Conservation (phyloP, 2,329 filamentous ascomycete species). For the Fusarium virguliforme region DNA sequence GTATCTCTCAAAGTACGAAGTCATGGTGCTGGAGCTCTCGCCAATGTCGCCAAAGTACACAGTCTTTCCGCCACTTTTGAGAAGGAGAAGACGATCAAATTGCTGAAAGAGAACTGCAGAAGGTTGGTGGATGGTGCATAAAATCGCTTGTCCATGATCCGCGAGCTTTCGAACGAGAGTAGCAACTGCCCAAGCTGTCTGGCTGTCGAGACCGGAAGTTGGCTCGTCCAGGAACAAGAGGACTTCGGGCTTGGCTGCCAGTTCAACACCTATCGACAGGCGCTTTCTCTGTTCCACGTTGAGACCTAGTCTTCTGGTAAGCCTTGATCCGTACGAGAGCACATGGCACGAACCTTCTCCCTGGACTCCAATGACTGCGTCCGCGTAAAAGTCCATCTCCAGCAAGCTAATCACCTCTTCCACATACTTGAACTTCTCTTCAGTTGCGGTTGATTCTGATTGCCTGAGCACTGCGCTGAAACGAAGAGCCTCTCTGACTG, state of each 20-base stretch:
- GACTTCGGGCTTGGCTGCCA: constrained; percentile 68
- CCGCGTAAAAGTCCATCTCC: constrained; percentile 74
- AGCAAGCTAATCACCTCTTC: constrained; percentile 79
- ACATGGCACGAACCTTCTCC: constrained; percentile 61
- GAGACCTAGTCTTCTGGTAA: constrained; percentile 47
- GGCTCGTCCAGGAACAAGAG: constrained; percentile 73
- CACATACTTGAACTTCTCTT: constrained; percentile 85
- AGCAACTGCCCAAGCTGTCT: constrained; percentile 73
- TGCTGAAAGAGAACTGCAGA: constrained; percentile 67
- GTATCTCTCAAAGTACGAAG: constrained; percentile 1
- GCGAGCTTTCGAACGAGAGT: constrained; percentile 73
- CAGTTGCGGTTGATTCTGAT: constrained; percentile 74
- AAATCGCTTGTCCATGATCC: constrained; percentile 66
- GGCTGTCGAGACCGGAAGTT: constrained; percentile 71
- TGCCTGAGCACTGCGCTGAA: constrained; percentile 88
- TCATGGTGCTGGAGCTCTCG: neutral
- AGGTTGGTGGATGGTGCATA: constrained; percentile 71
- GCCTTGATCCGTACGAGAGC: neutral
- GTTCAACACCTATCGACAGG: constrained; percentile 70
- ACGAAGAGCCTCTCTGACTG: constrained; percentile 82
- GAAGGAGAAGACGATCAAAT: constrained; percentile 75
- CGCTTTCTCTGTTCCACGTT: constrained; percentile 73
- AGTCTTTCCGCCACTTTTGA: constrained; percentile 75
- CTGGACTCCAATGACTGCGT: constrained; percentile 72
- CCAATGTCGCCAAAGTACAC: constrained; percentile 71